Base-by-base conservation (phyloP, 352 stramenopile genomes). In the Globisporangium carolinianum region DNA sequence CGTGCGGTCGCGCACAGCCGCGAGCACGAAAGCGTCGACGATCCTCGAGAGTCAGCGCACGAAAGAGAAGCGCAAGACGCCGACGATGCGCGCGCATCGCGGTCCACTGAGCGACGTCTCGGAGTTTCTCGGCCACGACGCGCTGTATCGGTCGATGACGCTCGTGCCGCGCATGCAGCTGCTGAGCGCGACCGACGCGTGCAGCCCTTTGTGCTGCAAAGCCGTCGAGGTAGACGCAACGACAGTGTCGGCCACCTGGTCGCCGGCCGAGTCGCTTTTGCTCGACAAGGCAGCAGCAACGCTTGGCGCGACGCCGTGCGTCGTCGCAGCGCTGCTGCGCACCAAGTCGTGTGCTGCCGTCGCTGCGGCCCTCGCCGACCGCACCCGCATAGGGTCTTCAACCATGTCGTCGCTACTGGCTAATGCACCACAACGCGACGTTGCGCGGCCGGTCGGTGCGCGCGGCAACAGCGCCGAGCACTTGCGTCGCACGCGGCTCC, bases 401-500 rank as follows among this genome's bases (percentile, higher is more conserved):
- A 17, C 48, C 37, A 12, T 54, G 46, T 12, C 41, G 17, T 11
- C 42, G 45, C 51, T 63, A 17, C 54, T 63, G 6, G 47, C 42
- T 5, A 58, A n/a, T 4, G 39, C 55, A 10, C 24, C 24, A 32
- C 24, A 32, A 32, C 54, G 45, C 17, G 53, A 71, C 38, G 56
- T 65, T 37, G 69, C 79, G 37, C 57, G 66, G 51, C 60, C 42
- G 9, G 67, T 69, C 48, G 71, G 67, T 5, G 73, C 73, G 35
- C 65, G 73, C 9, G 79, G 77, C 43, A 91, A 89, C 66, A 85
- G 60, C 55, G 67, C 74, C 18, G 80, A 91, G 37, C 83, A 93
- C 55, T 56, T 93, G 39, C 66, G 71, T 10, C 77, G 79, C 17
- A 93, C 83, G 43, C 80, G 83, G 3, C 65, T 73, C 47, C 83